phyloP scores from a whole-genome alignment of 2,329 filamentous ascomycete genomes.

The Aspergillus terreus region DNA sequence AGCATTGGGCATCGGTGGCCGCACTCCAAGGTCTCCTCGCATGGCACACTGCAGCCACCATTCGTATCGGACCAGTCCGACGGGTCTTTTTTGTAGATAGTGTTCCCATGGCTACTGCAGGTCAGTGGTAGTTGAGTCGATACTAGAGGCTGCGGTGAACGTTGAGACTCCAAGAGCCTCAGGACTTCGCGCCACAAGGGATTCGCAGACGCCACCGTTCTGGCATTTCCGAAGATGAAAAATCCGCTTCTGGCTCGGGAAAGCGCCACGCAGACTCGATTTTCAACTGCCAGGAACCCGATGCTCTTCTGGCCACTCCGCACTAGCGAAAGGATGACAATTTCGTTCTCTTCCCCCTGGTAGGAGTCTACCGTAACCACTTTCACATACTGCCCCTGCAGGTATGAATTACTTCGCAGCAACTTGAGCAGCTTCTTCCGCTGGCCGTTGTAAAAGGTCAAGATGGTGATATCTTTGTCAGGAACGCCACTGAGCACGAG shows the following conservation, averaged over 20 bases:
- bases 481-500: slow-evolving; percentile 64
- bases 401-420: slow-evolving; percentile 40
- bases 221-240: slow-evolving; percentile 77
- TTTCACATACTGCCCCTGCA: slow-evolving; percentile 49
- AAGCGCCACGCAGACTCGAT: slow-evolving; percentile 60
- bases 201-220: slow-evolving; percentile 47
- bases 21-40: slow-evolving; percentile 44
- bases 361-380: slow-evolving; percentile 84
- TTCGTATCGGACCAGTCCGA: slow-evolving; percentile 52
- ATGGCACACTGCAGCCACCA: slow-evolving; percentile 53
- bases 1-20: slow-evolving; percentile 50
- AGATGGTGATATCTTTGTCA: slow-evolving; percentile 64
- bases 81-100: slow-evolving; percentile 50
- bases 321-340: slow-evolving; percentile 76
- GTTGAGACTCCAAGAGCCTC: slow-evolving; percentile 35
- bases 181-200: slow-evolving; percentile 52
- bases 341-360: slow-evolving; percentile 85
- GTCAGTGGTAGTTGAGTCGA: slow-evolving; percentile 57
- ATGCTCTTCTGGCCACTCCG: slow-evolving; percentile 62
- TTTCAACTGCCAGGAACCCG: slow-evolving; percentile 69
- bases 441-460: slow-evolving; percentile 89
- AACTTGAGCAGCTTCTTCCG: slow-evolving; percentile 58
- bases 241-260: slow-evolving; percentile 73
- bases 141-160: slow-evolving; percentile 26
- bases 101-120: slow-evolving; percentile 58